Base-by-base conservation (phyloP, 2,329 filamentous ascomycete species). In the Calonectria henricotiae region DNA sequence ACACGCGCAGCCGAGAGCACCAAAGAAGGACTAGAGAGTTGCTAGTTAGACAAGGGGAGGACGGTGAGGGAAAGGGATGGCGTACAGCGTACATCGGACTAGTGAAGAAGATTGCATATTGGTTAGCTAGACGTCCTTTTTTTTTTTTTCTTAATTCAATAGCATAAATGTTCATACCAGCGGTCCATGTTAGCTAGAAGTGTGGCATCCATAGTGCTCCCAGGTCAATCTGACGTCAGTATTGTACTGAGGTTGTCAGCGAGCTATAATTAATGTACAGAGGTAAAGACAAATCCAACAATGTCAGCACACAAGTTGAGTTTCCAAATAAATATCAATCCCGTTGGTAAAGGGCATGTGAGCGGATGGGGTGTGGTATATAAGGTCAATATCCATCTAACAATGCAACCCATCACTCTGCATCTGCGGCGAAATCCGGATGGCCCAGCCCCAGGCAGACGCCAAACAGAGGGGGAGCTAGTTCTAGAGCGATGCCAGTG, bases 31-130 rank as follows among this genome's bases (percentile, higher is more conserved):
- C 82, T 84, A 30, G 13, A 25, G 4, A 30, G 23, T 62, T 41
- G 23, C n/a, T 7, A 64, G 67, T 54, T 64, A 30, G 8, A 5
- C 23, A 39, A 13, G 35, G 13, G 32, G 5, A 7, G 20, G 13
- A 1, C 17, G 13, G 17, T 23, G 6, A 11, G 35, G 32, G 6
- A 13, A 13, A 54, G 39, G 27, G 41, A 35, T 60, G 62, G 79
- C 84, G 64, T 78, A 86, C 85, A 65, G 85, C 81, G 75, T 86
- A 87, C 71, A 81, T 79, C 4, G 85, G 85, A 75, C 85, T 86
- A 68, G 37, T 37, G 30, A 37, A 20, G 37, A 35, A 35, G 23
- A 27, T 30, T 13, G 12, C 25, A n/a, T 58, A 41, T 67, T 32
- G 72, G 64, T 61, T 58, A 41, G 55, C n/a, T 30, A 23, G 23